Evolutionary conservation across 75 land plant species (phyloP), one percentile per base, ranked within the genome.

Genomic region (Azolla pinnata): DNA sequence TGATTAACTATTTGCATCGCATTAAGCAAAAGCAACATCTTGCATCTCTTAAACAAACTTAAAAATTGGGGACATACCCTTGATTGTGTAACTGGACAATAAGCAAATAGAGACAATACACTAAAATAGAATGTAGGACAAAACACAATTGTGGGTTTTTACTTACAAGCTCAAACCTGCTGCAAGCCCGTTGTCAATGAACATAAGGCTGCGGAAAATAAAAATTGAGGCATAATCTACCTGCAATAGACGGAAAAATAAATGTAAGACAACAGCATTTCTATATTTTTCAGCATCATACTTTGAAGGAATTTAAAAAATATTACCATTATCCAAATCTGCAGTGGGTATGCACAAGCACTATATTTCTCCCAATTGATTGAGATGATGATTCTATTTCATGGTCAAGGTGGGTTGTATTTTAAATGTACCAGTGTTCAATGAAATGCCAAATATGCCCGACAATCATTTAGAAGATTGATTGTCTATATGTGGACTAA

Each of bases 161-260:
- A 51, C 93, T 92, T 81, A 92, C 97, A 81, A 81, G 28, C 96
- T 96, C 86, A 92, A 80, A 69, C 89, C 95, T 64, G 96, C 73
- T 63, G 97, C 86, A 29, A 92, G 71, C 7, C 89, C 97, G 74
- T 85, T 83, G 73, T 92, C 97, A 26, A 92, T 69, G 44, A 92
- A 92, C 97, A 92, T 88, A 66, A 92, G 74, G 44, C 88, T 67
- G 28, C 97, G 88, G 62, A 92, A 92, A 32, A 83, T 57, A 62
- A 92, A 92, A 19, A 92, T 84, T n/a, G 81, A 62, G 2, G 83
- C 79, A 55, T 92, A 92, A 61, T 92, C 97, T 71, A 88, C 97
- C 97, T 92, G 78, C 46, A 40, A 47, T 16, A 16, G 48, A 67
- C 58, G 55, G 47, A 16, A 12, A 65, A 12, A 59, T 9, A 38